Conservation (phyloP, 2,329 filamentous ascomycete species). For the Basipetospora sp. region DNA sequence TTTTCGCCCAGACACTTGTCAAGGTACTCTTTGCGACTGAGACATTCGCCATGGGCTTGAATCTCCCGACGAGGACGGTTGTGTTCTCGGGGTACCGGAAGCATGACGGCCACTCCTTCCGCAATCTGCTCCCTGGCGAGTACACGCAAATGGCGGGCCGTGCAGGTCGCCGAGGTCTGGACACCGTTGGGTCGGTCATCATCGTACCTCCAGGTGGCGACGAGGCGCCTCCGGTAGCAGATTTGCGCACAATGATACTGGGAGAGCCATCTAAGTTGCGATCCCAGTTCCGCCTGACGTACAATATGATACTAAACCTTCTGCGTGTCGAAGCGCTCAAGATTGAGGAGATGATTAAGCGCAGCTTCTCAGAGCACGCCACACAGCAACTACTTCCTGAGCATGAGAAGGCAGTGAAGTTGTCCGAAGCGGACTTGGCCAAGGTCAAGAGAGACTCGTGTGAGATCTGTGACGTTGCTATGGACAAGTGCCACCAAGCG, state of each 20-base stretch:
- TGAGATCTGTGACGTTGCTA: conserved; percentile 61
- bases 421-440: conserved; percentile 80
- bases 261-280: conserved; percentile 88
- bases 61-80: conserved; percentile 86
- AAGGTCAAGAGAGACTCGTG: conserved; percentile 82
- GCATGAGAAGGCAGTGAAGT: conserved; percentile 83
- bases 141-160: conserved; percentile 98
- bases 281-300: conserved; percentile 91
- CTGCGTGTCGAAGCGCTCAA: conserved; percentile 90
- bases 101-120: conserved; percentile 82
- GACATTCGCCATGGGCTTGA: conserved; percentile 96
- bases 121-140: conserved; percentile 82
- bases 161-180: conserved; percentile 81
- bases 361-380: conserved; percentile 95
- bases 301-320: conserved; percentile 98
- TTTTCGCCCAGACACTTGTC: conserved; percentile 87
- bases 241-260: conserved; percentile 84
- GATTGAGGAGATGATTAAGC: conserved; percentile 99
- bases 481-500: conserved; percentile 69
- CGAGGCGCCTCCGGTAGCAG: conserved; percentile 72
- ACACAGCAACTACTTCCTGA: conserved; percentile 88
- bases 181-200: conserved; percentile 85
- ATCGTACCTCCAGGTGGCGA: conserved; percentile 73
- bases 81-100: conserved; percentile 96
- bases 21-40: conserved; percentile 96